A percentile compares a stretch with the other conserved stretches of the same genome.
These are phyloP conservation scores for Vigna hirtella DNA, from an alignment of 306 rosid genomes.

Conservation along the genomic window DNA sequence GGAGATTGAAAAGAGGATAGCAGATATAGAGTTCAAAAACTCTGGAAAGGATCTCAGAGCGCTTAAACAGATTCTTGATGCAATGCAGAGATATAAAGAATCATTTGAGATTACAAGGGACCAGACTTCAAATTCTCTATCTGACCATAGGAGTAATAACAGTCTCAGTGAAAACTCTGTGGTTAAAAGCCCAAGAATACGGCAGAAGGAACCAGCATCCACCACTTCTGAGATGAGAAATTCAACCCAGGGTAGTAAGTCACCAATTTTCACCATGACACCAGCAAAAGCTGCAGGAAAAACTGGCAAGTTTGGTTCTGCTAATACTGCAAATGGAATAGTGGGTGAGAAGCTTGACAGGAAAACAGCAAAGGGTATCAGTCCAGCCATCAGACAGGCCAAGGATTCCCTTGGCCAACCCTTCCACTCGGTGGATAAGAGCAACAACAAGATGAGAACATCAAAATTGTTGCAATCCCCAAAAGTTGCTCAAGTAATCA, in stretches of 20 bases:
- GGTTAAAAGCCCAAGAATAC: slow-evolving; percentile 60
- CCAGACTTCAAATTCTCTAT: slow-evolving; percentile 56
- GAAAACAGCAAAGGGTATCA: slow-evolving; percentile 48
- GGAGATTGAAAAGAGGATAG: slow-evolving; percentile 88
- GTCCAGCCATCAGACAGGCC: slow-evolving; percentile 48
- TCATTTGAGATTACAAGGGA: slow-evolving; percentile 57
- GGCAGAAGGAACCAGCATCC: slow-evolving; percentile 44
- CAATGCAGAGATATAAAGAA: slow-evolving; percentile 81
- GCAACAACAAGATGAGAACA: slow-evolving; percentile 44
- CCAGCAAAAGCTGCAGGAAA: slow-evolving; percentile 59
- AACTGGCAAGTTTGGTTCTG: slow-evolving; percentile 38
- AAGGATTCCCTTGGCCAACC: slow-evolving; percentile 47
- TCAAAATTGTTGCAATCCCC: slow-evolving; percentile 56
- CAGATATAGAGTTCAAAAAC: slow-evolving; percentile 80
- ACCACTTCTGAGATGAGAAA: slow-evolving; percentile 42
- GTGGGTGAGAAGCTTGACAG: slow-evolving; percentile 52
- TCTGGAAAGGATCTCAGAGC: slow-evolving; percentile 98
- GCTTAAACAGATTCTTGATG: slow-evolving; percentile 89
- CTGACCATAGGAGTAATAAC: slow-evolving; percentile 49
- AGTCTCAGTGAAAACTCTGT: slow-evolving; percentile 52
- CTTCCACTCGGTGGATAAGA: slow-evolving; percentile 50
- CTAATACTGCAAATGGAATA: slow-evolving; percentile 46
- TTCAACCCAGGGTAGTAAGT: slow-evolving; percentile 54
- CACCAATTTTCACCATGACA: slow-evolving; percentile 68
- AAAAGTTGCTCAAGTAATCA: slow-evolving; percentile 47